Conservation (phyloP, 139 green algal species). For the Chlamydomonas asymmetrica region DNA sequence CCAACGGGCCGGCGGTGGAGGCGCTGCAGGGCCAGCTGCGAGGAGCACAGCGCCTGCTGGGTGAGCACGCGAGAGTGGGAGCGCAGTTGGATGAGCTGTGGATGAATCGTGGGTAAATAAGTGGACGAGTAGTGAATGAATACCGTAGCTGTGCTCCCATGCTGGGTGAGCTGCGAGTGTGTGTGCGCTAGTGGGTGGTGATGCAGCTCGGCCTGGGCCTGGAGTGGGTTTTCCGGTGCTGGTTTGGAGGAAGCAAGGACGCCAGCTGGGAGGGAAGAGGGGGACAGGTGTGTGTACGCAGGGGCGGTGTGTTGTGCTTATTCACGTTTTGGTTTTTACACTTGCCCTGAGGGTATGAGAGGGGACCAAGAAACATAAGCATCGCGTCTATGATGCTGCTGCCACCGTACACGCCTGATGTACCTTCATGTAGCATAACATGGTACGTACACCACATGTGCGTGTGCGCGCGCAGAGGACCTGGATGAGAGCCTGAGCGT, state of each 20-base stretch:
- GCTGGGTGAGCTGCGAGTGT: background rate
- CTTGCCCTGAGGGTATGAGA: background rate
- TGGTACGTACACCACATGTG: too few species aligned
- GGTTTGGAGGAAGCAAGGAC: too few species aligned
- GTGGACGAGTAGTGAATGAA: background rate
- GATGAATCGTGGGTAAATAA: background rate
- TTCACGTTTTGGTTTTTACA: background rate
- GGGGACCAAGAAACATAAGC: background rate
- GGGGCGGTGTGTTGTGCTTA: background rate
- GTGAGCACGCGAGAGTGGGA: conserved; percentile 12
- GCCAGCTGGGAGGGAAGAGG: too few species aligned
- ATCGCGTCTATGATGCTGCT: background rate
- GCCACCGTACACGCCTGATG: background rate
- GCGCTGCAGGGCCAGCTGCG: conserved; percentile 45
- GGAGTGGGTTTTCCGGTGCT: too few species aligned
- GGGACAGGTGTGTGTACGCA: background rate
- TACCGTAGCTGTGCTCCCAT: background rate
- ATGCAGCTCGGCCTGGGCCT: background rate
- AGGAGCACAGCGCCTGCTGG: conserved; percentile 40
- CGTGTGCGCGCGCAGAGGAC: conserved; percentile 35
- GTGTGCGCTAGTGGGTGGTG: background rate
- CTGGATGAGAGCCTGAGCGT: conserved; percentile 55
- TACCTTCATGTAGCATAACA: too few species aligned
- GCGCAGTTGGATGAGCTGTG: too few species aligned
- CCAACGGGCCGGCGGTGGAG: conserved; percentile 45